These are phyloP conservation scores for Talaromyces stipitatus DNA, from an alignment of 495 filamentous ascomycete genomes.

Conservation along the genomic window DNA sequence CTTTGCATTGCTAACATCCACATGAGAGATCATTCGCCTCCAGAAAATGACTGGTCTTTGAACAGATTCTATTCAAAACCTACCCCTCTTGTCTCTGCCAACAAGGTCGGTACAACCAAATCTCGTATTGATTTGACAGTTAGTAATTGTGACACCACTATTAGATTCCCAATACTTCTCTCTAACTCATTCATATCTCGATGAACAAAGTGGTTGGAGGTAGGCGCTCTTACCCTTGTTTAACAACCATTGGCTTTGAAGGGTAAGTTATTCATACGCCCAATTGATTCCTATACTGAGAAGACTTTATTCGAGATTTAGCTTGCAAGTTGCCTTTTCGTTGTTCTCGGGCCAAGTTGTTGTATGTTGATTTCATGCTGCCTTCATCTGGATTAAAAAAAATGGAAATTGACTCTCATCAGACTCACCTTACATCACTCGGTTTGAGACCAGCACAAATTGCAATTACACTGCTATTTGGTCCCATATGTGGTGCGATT, in stretches of 20 bases:
- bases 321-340: not conserved
- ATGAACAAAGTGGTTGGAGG: no score
- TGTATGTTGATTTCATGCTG: not conserved
- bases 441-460: not conserved
- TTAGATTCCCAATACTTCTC: no score
- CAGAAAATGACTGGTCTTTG: no score
- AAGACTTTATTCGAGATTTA: not conserved
- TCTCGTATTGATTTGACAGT: no score
- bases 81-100: no score
- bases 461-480: not conserved
- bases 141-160: no score
- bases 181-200: no score
- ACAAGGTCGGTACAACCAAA: no score
- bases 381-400: not conserved
- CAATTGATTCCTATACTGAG: not conserved
- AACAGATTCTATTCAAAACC: no score
- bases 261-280: not conserved
- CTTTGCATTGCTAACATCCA: no score
- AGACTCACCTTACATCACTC: not conserved
- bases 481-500: not conserved
- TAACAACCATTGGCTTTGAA: not conserved
- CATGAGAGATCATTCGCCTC: no score
- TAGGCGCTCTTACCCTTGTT: no score
- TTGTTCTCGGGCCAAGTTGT: not conserved
- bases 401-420: not conserved